phyloP scores from a whole-genome alignment of 2,329 filamentous ascomycete genomes.

The Aspergillus sojae region DNA sequence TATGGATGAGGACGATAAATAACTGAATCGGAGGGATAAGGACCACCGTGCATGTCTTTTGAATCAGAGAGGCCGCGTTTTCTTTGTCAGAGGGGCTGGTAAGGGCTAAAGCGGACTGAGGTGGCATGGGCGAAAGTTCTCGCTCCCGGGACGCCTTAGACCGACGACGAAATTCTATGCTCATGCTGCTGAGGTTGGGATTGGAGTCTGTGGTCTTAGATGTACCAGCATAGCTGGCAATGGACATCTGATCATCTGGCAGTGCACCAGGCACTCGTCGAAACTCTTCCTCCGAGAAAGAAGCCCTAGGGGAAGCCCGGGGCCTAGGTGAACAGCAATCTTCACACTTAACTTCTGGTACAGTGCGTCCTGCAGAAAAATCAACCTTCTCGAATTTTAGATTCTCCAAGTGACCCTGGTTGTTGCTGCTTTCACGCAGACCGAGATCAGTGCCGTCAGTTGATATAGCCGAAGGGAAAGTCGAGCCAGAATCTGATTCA shows the following conservation, averaged over 20 bases:
- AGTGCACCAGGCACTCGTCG: not conserved
- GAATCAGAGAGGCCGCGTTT: constrained; percentile 67
- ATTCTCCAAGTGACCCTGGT: not conserved
- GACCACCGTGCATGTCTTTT: constrained; percentile 75
- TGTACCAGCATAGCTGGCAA: constrained; percentile 11
- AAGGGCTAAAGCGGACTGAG: constrained; percentile 65
- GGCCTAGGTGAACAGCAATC: constrained; percentile 10
- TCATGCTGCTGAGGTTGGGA: constrained; percentile 33
- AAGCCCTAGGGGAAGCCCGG: constrained; percentile 6
- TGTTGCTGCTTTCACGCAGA: not conserved
- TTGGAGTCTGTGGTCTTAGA: constrained; percentile 33
- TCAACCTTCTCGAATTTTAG: constrained; percentile 27
- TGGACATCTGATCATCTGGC: constrained; percentile 6
- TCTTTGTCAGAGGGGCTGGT: constrained; percentile 51
- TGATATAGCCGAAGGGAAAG: constrained; percentile 22
- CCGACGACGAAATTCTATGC: constrained; percentile 52
- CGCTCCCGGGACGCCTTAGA: constrained; percentile 59
- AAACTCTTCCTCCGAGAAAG: constrained; percentile 11
- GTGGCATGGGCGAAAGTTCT: constrained; percentile 68
- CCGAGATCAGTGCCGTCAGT: constrained; percentile 8
- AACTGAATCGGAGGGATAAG: constrained; percentile 80
- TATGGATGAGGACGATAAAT: constrained; percentile 75
- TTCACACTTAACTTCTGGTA: constrained; percentile 9
- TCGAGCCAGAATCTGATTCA: constrained; percentile 24
- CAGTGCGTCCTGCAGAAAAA: constrained; percentile 19